phyloP scores from a whole-genome alignment of 2,329 filamentous ascomycete genomes.

The Ceratocystiopsis sp. region DNA sequence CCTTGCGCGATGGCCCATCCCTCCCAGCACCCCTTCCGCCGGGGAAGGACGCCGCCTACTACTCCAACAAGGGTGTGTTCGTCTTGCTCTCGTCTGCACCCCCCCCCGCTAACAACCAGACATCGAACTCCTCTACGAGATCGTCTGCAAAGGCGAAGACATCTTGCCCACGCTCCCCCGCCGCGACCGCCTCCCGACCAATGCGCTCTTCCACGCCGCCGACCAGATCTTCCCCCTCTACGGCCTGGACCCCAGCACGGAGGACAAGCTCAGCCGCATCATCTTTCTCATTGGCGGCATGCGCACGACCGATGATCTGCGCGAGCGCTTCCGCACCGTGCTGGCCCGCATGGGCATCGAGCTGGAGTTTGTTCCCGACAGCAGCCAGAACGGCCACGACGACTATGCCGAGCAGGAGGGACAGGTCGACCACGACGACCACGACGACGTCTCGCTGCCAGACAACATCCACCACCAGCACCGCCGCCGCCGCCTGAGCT shows the following conservation, averaged over 20 bases:
- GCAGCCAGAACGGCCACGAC: not conserved
- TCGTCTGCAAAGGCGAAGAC: constrained; percentile 55
- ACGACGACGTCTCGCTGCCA: not conserved
- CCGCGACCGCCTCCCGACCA: constrained; percentile 49
- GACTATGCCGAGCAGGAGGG: not conserved
- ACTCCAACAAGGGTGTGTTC: constrained; percentile 41
- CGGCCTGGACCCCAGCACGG: constrained; percentile 56
- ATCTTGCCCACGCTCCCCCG: constrained; percentile 40
- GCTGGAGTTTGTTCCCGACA: constrained; percentile 38
- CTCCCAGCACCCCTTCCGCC: constrained; percentile 12
- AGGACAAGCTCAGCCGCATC: constrained; percentile 56
- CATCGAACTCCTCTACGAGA: constrained; percentile 60
- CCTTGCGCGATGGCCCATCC: constrained; percentile 19
- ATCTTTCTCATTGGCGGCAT: constrained; percentile 62
- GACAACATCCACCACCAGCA: not conserved
- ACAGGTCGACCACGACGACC: not conserved
- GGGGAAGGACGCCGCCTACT: constrained; percentile 27
- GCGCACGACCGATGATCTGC: constrained; percentile 35
- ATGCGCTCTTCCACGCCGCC: constrained; percentile 68
- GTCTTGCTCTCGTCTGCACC: not conserved
- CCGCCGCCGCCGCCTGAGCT: not conserved
- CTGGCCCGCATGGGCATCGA: constrained; percentile 54
- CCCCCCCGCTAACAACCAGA: constrained; percentile 30
- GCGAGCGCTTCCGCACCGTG: constrained; percentile 53
- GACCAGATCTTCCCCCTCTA: constrained; percentile 55